phyloP scores from a whole-genome alignment of 768 basidiomycete genomes.

The Psilocybe sp. region DNA sequence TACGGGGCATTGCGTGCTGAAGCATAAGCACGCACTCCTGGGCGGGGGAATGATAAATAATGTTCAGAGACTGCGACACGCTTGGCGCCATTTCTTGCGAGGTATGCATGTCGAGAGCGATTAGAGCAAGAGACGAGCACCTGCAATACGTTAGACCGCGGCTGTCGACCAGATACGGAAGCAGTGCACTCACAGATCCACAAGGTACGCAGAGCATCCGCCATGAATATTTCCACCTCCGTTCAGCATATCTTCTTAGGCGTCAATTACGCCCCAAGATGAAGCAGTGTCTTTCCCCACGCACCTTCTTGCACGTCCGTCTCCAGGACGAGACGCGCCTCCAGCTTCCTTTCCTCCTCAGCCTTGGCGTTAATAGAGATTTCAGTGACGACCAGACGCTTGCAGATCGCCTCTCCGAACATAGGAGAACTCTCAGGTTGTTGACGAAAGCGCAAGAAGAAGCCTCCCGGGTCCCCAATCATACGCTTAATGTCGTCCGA shows the following conservation, averaged over 20 bases:
- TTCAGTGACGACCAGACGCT: slow-evolving; percentile 31
- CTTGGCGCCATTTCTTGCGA: slow-evolving; percentile 19
- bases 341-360: slow-evolving; percentile 38
- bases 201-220: slow-evolving; percentile 48
- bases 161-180: background rate
- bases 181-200: slow-evolving; percentile 43
- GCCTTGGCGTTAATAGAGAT: slow-evolving; percentile 35
- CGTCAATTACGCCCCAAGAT: background rate
- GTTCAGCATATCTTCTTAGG: slow-evolving; percentile 52
- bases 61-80: slow-evolving; percentile 51
- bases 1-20: background rate
- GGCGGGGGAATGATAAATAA: slow-evolving; percentile 57
- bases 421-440: slow-evolving; percentile 7
- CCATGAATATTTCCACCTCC: slow-evolving; percentile 44
- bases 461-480: slow-evolving; percentile 14
- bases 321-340: slow-evolving; percentile 40
- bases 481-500: slow-evolving; percentile 26
- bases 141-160: slow-evolving; percentile 21
- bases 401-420: slow-evolving; percentile 15
- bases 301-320: slow-evolving; percentile 37
- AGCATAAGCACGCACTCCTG: slow-evolving; percentile 32
- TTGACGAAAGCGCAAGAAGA: slow-evolving; percentile 9
- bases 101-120: slow-evolving; percentile 26
- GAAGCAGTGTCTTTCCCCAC: background rate
- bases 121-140: slow-evolving; percentile 46